Evolutionary conservation across 257 asterid genomes (phyloP), one percentile per base, ranked within the genome.

Genomic region (Schizonepeta tenuifolia): DNA sequence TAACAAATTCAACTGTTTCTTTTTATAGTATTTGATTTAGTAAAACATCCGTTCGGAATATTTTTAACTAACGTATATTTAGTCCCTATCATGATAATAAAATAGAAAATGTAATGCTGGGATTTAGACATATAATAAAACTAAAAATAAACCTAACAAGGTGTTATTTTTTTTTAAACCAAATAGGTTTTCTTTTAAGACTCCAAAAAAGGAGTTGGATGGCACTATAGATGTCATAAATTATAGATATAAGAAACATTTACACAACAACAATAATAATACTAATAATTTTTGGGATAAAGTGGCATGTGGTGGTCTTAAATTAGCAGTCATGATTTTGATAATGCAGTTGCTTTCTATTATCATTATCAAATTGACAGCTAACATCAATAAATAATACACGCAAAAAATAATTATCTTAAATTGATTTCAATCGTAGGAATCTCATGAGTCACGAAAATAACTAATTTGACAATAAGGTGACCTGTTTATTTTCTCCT

Each of bases 271-370:
- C 14, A 57, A 21, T 21, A 63, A 35, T 28, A 47, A 22, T 28
- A 8, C 15, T 15, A 64, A 63, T 71, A 46, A 66, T 58, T 17
- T 36, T 65, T 14, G 33, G 61, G 81, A 61, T 71, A 70, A 75
- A 76, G 75, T 67, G 43, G 73, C 78, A 76, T 69, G 81, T 72
- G 81, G 56, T 71, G 55, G 67, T 76, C 66, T 71, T 76, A 47
- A 72, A 80, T 68, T 69, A 26, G 28, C 59, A 44, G 53, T 70
- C 67, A 57, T 57, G 49, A 66, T 74, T 69, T 75, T 73, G 61
- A 73, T 44, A 59, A 58, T 77, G 60, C 21, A 66, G 61, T 49
- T 71, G 77, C 77, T 71, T 71, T 77, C 59, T 57, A 41, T 47
- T 71, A 54, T 69, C 50, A 63, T 74, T 9, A 69, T 79, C 36